Percentiles rank a stretch among this genome's conserved stretches.
Conservation (phyloP, 2,329 filamentous ascomycete species). For the Parastagonospora nodorum region DNA sequence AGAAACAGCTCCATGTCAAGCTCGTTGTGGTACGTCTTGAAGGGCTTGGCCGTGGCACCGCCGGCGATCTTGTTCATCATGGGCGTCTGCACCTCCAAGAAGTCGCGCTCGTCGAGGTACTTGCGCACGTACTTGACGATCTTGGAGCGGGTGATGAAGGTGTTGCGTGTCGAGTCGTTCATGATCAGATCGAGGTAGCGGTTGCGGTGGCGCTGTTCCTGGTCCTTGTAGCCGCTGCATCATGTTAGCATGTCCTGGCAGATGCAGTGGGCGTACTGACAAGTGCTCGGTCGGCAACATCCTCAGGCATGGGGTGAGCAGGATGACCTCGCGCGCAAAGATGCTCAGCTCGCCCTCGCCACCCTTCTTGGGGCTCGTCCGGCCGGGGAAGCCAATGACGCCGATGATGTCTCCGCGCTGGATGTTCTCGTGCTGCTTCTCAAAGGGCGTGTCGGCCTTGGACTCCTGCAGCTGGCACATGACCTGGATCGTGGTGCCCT, state of each 20-base stretch:
- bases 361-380: constrained; percentile 87
- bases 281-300: constrained; percentile 72
- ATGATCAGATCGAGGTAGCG: constrained; percentile 96
- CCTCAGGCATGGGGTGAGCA: constrained; percentile 90
- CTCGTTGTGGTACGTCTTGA: constrained; percentile 95
- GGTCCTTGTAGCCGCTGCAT: constrained; percentile 86
- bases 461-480: constrained; percentile 88
- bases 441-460: constrained; percentile 72
- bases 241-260: constrained; percentile 3
- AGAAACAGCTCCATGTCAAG: constrained; percentile 93
- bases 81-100: constrained; percentile 90
- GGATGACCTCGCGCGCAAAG: constrained; percentile 82
- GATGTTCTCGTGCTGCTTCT: constrained; percentile 86
- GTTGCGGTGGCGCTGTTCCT: constrained; percentile 91
- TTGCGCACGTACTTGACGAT: constrained; percentile 86
- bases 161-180: constrained; percentile 84
- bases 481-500: constrained; percentile 82
- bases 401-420: constrained; percentile 93
- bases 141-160: constrained; percentile 83
- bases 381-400: constrained; percentile 79
- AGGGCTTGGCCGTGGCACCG: constrained; percentile 93
- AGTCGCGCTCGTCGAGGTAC: constrained; percentile 86
- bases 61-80: constrained; percentile 98
- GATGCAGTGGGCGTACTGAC: constrained; percentile 51
- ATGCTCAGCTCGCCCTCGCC: constrained; percentile 93